Base-by-base conservation (phyloP, 1,139 yeast genomes). In the Taphrina populina region DNA sequence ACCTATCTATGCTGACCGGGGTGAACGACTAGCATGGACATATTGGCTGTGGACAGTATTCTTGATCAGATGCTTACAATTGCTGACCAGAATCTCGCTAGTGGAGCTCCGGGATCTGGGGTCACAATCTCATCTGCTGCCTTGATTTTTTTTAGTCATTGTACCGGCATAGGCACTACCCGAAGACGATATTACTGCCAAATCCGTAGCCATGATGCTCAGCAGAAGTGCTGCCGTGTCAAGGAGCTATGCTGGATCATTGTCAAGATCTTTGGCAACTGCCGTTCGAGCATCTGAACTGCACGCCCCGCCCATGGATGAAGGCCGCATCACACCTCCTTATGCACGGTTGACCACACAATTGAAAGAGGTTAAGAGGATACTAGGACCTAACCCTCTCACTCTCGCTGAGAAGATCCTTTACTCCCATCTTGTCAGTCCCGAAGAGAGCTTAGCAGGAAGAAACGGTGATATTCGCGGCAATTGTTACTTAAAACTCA, bases 371-470 rank as follows among this genome's bases (percentile, higher is more conserved):
- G 95, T 88, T 57, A 80, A 84, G 61, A 71, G 71, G 59, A 77
- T 87, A 33, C 73, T 88, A 51, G 56, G 56, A 15, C 21, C 35
- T 23, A 78, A 82, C 64, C 96, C 95, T 2, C 76, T 92, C 65
- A 92, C 98, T 0, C 74, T 87, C 58, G 95, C 97, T 10, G 98
- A 92, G 71, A 92, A 92, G 73, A 87, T 88, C 64, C 76, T 92
- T 58, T 92, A 92, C 69, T 84, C 97, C 1, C 98, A 92, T 71
- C 75, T 92, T 66, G 86, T 81, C 45, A 75, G 87, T 66, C 95
- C 96, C 6, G 92, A 85, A 65, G 96, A 87, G 62, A 76, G 84
- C 37, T 74, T 88, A 57, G 75, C 79, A 1, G 72, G 76, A 55
- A 67, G 70, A 36, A 70, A 74, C 59, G 71, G 80, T 7, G 76